phyloP scores from a whole-genome alignment of 2,329 filamentous ascomycete genomes.

The Penicillium italicum region DNA sequence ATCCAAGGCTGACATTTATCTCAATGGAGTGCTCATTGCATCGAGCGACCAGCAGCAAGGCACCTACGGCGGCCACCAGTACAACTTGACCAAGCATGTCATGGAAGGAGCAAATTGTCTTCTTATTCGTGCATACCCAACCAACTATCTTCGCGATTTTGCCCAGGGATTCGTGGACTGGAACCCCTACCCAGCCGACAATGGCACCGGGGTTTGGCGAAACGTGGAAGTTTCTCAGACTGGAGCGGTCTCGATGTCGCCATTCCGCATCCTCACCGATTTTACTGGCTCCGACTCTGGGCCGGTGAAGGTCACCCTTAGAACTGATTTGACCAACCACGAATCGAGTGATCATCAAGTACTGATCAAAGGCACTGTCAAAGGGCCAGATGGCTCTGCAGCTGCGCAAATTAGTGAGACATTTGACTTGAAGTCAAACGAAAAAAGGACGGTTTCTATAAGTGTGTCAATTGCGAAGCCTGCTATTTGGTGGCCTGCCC shows the following conservation, averaged over 20 bases:
- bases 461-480: slow-evolving; percentile 43
- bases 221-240: slow-evolving; percentile 56
- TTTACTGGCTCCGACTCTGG: slow-evolving; percentile 36
- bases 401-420: slow-evolving; percentile 27
- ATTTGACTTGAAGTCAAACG: slow-evolving; percentile 39
- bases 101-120: slow-evolving; percentile 48
- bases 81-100: slow-evolving; percentile 51
- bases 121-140: slow-evolving; percentile 54
- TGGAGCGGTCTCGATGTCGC: slow-evolving; percentile 47
- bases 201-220: slow-evolving; percentile 62
- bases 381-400: slow-evolving; percentile 10
- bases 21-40: slow-evolving; percentile 56
- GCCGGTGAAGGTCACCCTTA: slow-evolving; percentile 42
- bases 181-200: slow-evolving; percentile 61
- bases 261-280: slow-evolving; percentile 47
- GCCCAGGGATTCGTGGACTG: slow-evolving; percentile 60
- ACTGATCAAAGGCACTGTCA: slow-evolving; percentile 23
- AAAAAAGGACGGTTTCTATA: slow-evolving; percentile 42
- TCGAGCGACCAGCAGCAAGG: slow-evolving; percentile 51
- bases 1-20: slow-evolving; percentile 57
- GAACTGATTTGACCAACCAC: slow-evolving; percentile 38
- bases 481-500: slow-evolving; percentile 59
- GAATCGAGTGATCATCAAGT: slow-evolving; percentile 19
- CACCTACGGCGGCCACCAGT: slow-evolving; percentile 54
- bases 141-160: slow-evolving; percentile 58